A percentile compares a stretch with the other conserved stretches of the same genome.
phyloP scores from a whole-genome alignment of 495 filamentous ascomycete genomes.

The Aspergillus conjunctus region DNA sequence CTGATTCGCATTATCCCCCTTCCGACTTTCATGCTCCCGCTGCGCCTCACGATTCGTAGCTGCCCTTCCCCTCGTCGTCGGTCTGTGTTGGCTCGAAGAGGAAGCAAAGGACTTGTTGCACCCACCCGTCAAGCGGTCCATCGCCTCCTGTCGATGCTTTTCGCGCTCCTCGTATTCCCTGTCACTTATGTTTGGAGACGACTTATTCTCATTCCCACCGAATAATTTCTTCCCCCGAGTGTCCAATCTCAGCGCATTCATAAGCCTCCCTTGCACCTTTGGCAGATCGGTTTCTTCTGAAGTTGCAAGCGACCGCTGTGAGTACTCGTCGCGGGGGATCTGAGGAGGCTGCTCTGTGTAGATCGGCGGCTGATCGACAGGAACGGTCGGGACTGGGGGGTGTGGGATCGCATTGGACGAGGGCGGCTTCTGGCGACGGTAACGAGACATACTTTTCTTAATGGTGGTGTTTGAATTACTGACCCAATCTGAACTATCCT shows the following conservation, averaged over 20 bases:
- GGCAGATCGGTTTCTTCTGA: constrained; percentile 6
- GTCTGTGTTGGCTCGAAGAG: constrained; percentile 17
- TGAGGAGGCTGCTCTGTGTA: constrained; percentile 10
- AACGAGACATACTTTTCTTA: constrained; percentile 61
- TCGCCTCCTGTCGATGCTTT: constrained; percentile 38
- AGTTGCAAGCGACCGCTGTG: background rate
- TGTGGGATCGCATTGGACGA: constrained; percentile 25
- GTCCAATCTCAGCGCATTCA: constrained; percentile 12
- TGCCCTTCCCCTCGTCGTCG: constrained; percentile 24
- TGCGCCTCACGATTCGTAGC: constrained; percentile 18
- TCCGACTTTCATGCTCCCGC: constrained; percentile 10
- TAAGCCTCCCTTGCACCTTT: constrained; percentile 6
- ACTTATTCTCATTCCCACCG: constrained; percentile 5
- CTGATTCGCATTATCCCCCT: constrained; percentile 19
- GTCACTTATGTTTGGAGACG: constrained; percentile 7
- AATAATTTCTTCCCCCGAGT: constrained; percentile 9
- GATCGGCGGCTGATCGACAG: constrained; percentile 15
- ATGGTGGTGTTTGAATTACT: constrained; percentile 35
- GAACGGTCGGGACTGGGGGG: constrained; percentile 31
- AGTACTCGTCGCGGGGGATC: background rate
- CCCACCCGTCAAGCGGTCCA: constrained; percentile 41
- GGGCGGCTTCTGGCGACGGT: constrained; percentile 48
- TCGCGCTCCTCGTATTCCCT: constrained; percentile 47
- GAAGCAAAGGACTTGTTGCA: constrained; percentile 26
- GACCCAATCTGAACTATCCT: background rate